Percentiles rank a stretch among this genome's conserved stretches.
phyloP scores from a whole-genome alignment of 129 eudicot species.

The Silybum marianum region DNA sequence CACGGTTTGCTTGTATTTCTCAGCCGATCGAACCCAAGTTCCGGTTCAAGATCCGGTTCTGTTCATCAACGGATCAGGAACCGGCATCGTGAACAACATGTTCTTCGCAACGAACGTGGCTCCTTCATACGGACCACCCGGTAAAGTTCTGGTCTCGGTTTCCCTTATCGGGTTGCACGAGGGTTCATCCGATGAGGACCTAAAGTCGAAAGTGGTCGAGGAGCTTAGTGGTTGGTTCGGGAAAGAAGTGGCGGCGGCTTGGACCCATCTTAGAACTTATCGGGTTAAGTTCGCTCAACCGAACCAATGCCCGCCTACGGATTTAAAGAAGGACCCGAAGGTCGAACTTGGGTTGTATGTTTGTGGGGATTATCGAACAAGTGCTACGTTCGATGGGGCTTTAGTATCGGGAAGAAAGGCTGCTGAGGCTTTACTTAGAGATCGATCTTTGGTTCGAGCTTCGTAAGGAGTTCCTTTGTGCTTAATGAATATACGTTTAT shows the following conservation, averaged over 20 bases:
- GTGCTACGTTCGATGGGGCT: constrained; percentile 97
- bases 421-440: constrained; percentile 73
- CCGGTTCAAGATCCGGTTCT: constrained; percentile 70
- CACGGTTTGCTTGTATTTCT: constrained; percentile 82
- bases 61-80: constrained; percentile 83
- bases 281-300: constrained; percentile 82
- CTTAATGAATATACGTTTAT: constrained; percentile 6
- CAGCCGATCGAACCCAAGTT: constrained; percentile 45
- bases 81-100: constrained; percentile 95
- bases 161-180: constrained; percentile 74
- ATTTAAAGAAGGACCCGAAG: constrained; percentile 63
- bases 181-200: constrained; percentile 55
- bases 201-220: constrained; percentile 48
- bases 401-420: constrained; percentile 90
- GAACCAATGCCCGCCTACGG: constrained; percentile 92
- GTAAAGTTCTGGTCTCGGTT: constrained; percentile 81
- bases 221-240: constrained; percentile 92
- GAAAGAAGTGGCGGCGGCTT: constrained; percentile 45
- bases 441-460: constrained; percentile 42
- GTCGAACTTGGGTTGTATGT: constrained; percentile 63
- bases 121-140: constrained; percentile 77
- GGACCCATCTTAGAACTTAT: constrained; percentile 79
- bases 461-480: constrained; percentile 21
- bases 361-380: constrained; percentile 87
- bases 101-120: constrained; percentile 91